Base-by-base conservation (phyloP, 768 basidiomycete genomes). In the Kwoniella bestiolae region DNA sequence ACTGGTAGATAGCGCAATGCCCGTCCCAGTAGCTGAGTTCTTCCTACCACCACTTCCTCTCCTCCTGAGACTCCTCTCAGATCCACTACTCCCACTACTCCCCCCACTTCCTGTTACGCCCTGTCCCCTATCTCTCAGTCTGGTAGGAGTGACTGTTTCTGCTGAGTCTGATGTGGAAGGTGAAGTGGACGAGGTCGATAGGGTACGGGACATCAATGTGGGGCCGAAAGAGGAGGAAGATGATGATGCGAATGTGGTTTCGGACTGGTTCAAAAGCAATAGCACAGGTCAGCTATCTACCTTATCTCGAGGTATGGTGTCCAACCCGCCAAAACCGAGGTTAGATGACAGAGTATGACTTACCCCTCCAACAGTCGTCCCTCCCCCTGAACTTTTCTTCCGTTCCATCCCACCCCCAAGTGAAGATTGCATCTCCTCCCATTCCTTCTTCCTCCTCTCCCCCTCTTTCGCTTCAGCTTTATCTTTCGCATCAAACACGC, bases 341-440 rank as follows among this genome's bases (percentile, higher is more conserved):
- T n/a, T n/a, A n/a, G n/a, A n/a, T n/a, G n/a, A n/a, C n/a, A n/a
- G n/a, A n/a, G n/a, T n/a, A 18, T 38, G 2, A 75, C 73, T 67
- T 44, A 75, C 73, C 9, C 73, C 71, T 11, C 73, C 73, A 50
- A 72, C 44, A 14, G 70, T 68, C 35, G 67, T 62, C 32, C 63
- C 57, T 41, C 70, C 53, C 44, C 69, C 26, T 25, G 38, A 6
- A 66, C 35, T 44, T 16, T 72, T 66, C 58, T 50, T 47, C 7
- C 3, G 41, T 46, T 67, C 66, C 60, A 73, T 23, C 21, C 75
- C 70, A 16, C 66, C 65, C 45, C 56, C 12, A 16, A 57, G 51
- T n/a, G 63, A 49, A 16, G 53, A 52, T 55, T 77, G 62, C 31
- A 77, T 64, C 35, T 70, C 66, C 56, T 70, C 66, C 74, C 74